These are phyloP conservation scores for Salvia miltiorrhiza DNA, from an alignment of 257 asterid species.

Conservation along the genomic window DNA sequence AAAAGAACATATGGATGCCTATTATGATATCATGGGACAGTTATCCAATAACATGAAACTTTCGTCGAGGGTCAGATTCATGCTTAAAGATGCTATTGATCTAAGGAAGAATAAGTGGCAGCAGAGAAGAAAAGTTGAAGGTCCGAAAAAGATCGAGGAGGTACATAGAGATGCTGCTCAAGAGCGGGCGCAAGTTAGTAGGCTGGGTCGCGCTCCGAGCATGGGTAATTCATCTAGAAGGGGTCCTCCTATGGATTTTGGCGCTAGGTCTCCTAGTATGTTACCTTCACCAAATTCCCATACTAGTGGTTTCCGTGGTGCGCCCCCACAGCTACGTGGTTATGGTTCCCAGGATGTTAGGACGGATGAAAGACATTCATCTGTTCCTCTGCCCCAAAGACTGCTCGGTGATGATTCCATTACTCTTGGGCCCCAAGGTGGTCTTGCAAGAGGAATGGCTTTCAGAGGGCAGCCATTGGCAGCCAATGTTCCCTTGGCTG, in stretches of 20 bases:
- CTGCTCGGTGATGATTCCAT: slow-evolving; percentile 63
- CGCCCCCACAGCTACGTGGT: slow-evolving; percentile 58
- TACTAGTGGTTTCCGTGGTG: slow-evolving; percentile 50
- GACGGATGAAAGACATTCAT: slow-evolving; percentile 53
- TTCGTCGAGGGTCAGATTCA: slow-evolving; percentile 80
- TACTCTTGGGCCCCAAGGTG: slow-evolving; percentile 93
- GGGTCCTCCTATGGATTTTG: slow-evolving; percentile 60
- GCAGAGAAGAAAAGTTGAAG: slow-evolving; percentile 87
- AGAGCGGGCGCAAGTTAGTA: slow-evolving; percentile 70
- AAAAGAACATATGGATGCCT: slow-evolving; percentile 67
- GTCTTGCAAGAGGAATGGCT: slow-evolving; percentile 85
- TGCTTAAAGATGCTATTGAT: slow-evolving; percentile 82
- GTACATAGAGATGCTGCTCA: slow-evolving; percentile 92
- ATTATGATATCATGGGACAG: slow-evolving; percentile 50
- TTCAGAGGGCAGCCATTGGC: slow-evolving; percentile 68
- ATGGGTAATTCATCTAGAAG: slow-evolving; percentile 56
- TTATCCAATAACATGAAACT: slow-evolving; percentile 70
- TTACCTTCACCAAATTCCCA: slow-evolving; percentile 59
- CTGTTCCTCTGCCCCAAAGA: slow-evolving; percentile 70
- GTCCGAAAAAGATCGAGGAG: slow-evolving; percentile 87
- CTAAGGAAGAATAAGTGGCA: slow-evolving; percentile 91
- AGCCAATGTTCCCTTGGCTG: slow-evolving; percentile 35
- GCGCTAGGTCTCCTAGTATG: slow-evolving; percentile 54
- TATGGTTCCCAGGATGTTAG: slow-evolving; percentile 65
- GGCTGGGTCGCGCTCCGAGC: slow-evolving; percentile 67